These are phyloP conservation scores for Chrysanthemum seticuspe DNA, from an alignment of 129 eudicot genomes.

Conservation along the genomic window DNA sequence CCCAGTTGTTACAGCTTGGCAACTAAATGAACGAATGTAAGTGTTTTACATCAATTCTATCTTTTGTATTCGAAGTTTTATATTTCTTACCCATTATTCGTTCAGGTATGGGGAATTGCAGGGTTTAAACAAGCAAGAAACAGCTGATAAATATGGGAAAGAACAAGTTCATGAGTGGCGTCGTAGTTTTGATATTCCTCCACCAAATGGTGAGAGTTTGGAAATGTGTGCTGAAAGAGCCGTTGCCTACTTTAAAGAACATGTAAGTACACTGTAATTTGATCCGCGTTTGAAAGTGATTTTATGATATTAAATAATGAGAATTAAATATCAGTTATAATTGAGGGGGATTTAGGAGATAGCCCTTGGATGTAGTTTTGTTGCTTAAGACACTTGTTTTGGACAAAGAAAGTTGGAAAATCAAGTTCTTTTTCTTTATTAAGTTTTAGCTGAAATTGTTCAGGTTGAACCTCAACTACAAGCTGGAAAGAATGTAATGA, in stretches of 20 bases:
- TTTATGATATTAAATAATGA: no score
- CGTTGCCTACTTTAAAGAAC: slow-evolving; percentile 82
- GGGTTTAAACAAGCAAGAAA: slow-evolving; percentile 95
- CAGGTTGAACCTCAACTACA: slow-evolving; percentile 89
- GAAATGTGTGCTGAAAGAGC: slow-evolving; percentile 99
- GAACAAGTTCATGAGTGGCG: slow-evolving; percentile 98
- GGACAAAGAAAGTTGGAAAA: no score
- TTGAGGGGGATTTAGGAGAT: no score
- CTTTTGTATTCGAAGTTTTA: not conserved
- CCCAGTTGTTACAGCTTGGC: slow-evolving; percentile 98
- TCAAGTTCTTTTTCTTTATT: not conserved
- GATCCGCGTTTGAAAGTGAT: not conserved
- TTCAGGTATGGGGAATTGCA: slow-evolving; percentile 91
- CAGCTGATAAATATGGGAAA: slow-evolving; percentile 86
- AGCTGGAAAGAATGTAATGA: slow-evolving; percentile 86
- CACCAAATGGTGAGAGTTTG: slow-evolving; percentile 96
- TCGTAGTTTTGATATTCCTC: slow-evolving; percentile 95
- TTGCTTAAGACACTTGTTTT: no score
- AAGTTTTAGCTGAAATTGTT: slow-evolving; percentile 17
- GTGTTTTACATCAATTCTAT: not conserved
- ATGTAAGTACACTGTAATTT: slow-evolving; percentile 39
- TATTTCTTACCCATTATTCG: not conserved
- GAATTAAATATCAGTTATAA: no score
- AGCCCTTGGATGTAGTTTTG: no score
- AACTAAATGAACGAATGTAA: slow-evolving; percentile 95